Evolutionary conservation across 176 grass and related monocot genomes (phyloP), one percentile per base, ranked within the genome.

Genomic region (Areca catechu): DNA sequence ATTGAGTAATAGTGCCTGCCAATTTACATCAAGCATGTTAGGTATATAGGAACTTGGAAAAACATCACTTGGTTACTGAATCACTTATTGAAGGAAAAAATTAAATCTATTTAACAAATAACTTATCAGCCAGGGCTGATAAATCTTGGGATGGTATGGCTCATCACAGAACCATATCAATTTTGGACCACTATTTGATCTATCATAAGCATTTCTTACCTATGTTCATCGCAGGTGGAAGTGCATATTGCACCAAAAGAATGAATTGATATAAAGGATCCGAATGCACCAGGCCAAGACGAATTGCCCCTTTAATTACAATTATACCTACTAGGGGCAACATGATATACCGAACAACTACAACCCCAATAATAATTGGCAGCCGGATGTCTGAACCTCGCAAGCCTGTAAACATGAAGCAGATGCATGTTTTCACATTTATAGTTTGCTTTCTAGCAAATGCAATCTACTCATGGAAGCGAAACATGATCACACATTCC

Each of bases 151-250:
- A 10, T 43, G 7, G 34, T 43, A 2, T 12, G 2, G 34, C 10
- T 43, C 7, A 12, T 43, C 34, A 43, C 1, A 43, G 9, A 10
- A 37, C 7, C 34, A 37, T 2, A 37, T 37, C 34, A 12, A 12
- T 43, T 43, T 43, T 43, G 34, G 0, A 43, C 34, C 34, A 43
- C 9, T 3, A 43, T 10, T 43, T 1, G 0, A 12, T 43, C 10
- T 43, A 43, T 7, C 10, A 12, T 0, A 43, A 10, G 34, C 7
- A 43, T 16, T 22, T 2, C 25, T 60, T 51, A 91, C 93, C 84
- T 9, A 97, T 88, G 81, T 91, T 97, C 87, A 97, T 80, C 5
- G 87, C 87, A 5, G 92, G 86, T 0, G 86, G 92, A 50, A 91
- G 80, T 22, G 80, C 86, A 58, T 91, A 85, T 54, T 97, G 93